Base-by-base conservation (phyloP, 2,329 filamentous ascomycete genomes). In the Ophiostoma sp. region DNA sequence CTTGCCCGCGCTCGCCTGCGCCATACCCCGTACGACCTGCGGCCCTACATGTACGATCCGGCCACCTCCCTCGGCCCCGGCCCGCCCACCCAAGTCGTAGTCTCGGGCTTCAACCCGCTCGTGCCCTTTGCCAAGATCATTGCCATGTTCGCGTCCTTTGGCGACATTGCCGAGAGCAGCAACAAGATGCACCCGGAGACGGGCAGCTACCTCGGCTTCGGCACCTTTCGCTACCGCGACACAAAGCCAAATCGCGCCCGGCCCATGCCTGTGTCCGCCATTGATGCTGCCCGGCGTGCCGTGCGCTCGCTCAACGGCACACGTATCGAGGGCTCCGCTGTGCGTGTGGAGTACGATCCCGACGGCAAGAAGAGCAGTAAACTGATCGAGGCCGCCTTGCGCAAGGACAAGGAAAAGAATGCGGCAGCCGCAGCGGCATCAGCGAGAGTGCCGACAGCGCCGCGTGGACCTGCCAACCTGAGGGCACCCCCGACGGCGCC, bases 101-200 rank as follows among this genome's bases (percentile, higher is more conserved):
- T 97, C 27, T 93, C 89, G n/a, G 92, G 93, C n/a, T 97, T 97
- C 76, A 95, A 98, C 77, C 93, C 94, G 6, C 81, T 98, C 72
- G 89, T 91, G 55, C 86, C 92, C 12, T 91, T 96, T 74, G 85
- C 87, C 68, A 91, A 92, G 74, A 84, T 97, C 66, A 86, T 85
- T 18, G 86, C 89, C 63, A 85, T 91, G 67, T 96, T 96, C 76
- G 86, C 89, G 18, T 87, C 85, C 3, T 96, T 90, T 79, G 93
- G 93, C 67, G 92, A 97, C 69, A 93, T 99, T 71, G 89, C 90
- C 62, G 90, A 93, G 75, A 90, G 96, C 74, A 93, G 92, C 75
- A 97, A 97, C 76, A 94, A 96, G 77, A 94, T 96, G 75, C 93
- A 99, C 77, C 95, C 95, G 8, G 89, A 93, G 69, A 98, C 93